Conservation (phyloP, 768 basidiomycete species). For the Hortiboletus campestris region DNA sequence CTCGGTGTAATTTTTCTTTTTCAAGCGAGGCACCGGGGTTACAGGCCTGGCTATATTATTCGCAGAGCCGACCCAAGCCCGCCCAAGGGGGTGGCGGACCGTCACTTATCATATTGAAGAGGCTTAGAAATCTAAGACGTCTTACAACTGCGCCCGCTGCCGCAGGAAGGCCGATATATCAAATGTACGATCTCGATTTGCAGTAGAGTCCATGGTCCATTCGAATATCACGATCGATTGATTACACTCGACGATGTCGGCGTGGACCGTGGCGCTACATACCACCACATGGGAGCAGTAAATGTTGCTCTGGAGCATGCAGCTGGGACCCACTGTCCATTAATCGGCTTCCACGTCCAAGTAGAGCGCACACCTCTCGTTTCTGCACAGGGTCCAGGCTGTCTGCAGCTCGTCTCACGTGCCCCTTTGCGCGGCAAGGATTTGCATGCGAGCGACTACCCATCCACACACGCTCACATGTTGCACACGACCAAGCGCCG, state of each 20-base stretch:
- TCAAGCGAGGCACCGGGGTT: background rate
- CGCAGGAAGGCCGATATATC: background rate
- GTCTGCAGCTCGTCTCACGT: background rate
- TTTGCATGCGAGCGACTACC: no score
- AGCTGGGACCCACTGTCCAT: slow-evolving; percentile 2
- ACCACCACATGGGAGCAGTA: background rate
- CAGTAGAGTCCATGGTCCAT: background rate
- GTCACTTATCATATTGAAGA: background rate
- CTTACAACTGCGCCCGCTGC: background rate
- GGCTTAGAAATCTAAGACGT: slow-evolving; percentile 1
- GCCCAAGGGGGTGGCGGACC: background rate
- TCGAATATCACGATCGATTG: background rate
- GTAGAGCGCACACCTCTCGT: background rate
- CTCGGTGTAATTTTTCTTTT: slow-evolving; percentile 13
- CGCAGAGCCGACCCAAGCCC: background rate
- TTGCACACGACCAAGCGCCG: background rate
- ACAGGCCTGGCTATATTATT: background rate
- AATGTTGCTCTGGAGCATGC: background rate
- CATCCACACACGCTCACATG: background rate
- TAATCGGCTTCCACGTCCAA: slow-evolving; percentile 1
- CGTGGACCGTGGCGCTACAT: slow-evolving; percentile 1
- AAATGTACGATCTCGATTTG: background rate
- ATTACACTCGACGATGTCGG: background rate
- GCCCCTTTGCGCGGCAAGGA: background rate
- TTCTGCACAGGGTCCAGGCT: background rate